phyloP scores from a whole-genome alignment of 805 yeast genomes.

The Ogataea pignaliae region DNA sequence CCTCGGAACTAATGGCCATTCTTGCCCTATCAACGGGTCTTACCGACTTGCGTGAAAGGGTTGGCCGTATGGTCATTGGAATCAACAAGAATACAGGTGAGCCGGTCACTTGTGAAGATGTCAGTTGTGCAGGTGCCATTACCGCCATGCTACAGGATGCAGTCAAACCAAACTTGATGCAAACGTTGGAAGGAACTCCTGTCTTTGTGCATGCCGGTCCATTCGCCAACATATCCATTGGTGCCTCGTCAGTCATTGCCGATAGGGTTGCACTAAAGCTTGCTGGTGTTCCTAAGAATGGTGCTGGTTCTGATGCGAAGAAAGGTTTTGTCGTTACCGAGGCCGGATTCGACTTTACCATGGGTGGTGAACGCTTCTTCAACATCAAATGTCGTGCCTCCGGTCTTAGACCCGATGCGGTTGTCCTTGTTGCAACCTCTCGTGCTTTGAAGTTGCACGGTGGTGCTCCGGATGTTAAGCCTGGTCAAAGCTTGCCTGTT shows the following conservation, averaged over 20 bases:
- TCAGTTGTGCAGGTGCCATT: conserved; percentile 83
- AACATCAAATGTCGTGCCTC: conserved; percentile 79
- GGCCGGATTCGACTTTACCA: conserved; percentile 86
- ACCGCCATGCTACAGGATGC: conserved; percentile 80
- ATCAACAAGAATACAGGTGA: conserved; percentile 55
- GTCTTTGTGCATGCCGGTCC: conserved; percentile 88
- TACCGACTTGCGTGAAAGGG: conserved; percentile 67
- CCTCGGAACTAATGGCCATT: conserved; percentile 84
- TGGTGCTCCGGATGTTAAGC: conserved; percentile 85
- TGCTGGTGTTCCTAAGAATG: conserved; percentile 45
- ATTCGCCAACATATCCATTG: conserved; percentile 82
- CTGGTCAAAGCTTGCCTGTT: conserved; percentile 73
- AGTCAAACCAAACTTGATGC: conserved; percentile 82
- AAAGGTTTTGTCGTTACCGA: conserved; percentile 80
- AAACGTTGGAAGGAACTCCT: conserved; percentile 84
- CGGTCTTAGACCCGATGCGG: conserved; percentile 74
- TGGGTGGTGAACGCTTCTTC: conserved; percentile 88
- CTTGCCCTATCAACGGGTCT: conserved; percentile 69
- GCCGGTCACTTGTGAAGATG: conserved; percentile 78
- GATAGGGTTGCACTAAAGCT: conserved; percentile 78
- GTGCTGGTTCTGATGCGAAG: conserved; percentile 31
- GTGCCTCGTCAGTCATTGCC: conserved; percentile 80
- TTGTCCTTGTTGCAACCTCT: conserved; percentile 78
- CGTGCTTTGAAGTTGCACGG: conserved; percentile 85
- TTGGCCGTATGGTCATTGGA: conserved; percentile 74